Percentiles rank a stretch among this genome's conserved stretches.
phyloP scores from a whole-genome alignment of 176 grass and related monocot species.

The Oryza glumipatula region DNA sequence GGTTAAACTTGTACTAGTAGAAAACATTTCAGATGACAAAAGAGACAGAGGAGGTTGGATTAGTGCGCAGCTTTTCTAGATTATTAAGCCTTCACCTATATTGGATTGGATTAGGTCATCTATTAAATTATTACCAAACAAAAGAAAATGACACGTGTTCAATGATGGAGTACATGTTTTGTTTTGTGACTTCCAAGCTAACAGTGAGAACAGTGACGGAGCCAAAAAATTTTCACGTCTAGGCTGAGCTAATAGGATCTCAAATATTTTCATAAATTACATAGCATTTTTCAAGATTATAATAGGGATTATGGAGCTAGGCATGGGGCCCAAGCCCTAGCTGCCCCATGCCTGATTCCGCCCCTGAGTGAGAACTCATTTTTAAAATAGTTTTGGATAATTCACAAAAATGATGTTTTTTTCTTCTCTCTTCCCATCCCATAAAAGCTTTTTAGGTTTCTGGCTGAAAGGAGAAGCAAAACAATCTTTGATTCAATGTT shows the following conservation, averaged over 20 bases:
- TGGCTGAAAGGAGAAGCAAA: slow-evolving; percentile 26
- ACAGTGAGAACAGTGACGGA: not conserved
- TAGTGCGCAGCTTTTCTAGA: slow-evolving; percentile 14
- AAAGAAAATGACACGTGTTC: slow-evolving; percentile 28
- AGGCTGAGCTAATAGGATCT: no score
- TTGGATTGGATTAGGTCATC: slow-evolving; percentile 33
- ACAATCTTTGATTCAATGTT: slow-evolving; percentile 1
- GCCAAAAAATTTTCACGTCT: no score
- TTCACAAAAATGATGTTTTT: slow-evolving; percentile 1
- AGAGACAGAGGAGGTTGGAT: not conserved
- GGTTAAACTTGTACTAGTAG: slow-evolving; percentile 37
- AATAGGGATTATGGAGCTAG: no score
- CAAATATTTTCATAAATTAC: no score
- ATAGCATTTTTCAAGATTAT: no score
- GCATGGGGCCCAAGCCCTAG: no score
- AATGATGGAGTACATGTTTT: slow-evolving; percentile 16
- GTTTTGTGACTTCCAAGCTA: slow-evolving; percentile 15
- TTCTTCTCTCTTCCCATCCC: not conserved
- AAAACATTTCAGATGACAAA: not conserved
- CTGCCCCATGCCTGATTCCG: no score
- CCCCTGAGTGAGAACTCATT: not conserved
- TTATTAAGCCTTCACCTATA: not conserved
- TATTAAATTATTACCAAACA: slow-evolving; percentile 7
- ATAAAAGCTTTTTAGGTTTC: slow-evolving; percentile 9
- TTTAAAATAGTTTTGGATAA: not conserved